Evolutionary conservation across 352 stramenopile genomes (phyloP).

Genomic region (Pythium myriotylum): DNA sequence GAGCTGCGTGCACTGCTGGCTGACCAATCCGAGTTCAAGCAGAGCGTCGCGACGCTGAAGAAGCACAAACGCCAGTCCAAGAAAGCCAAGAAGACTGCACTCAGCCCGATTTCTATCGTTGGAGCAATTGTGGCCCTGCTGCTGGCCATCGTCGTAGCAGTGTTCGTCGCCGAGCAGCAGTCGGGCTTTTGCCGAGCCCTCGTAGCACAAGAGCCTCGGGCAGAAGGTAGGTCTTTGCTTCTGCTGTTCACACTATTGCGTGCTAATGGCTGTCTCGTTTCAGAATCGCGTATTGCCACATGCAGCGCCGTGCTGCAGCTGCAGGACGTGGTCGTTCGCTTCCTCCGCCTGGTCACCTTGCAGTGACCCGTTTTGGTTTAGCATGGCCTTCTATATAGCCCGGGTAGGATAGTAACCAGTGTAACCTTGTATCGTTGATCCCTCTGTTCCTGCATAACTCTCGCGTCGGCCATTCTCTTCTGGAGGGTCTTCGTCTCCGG

Average conservation of each 20-base stretch:
- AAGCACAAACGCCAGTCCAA: conserved; percentile 47
- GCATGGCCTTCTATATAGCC: conserved; percentile 18
- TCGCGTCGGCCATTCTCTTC: not conserved
- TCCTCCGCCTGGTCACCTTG: conserved; percentile 8
- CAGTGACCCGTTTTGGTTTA: conserved; percentile 4
- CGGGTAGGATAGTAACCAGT: conserved; percentile 23
- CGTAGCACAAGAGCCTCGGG: conserved; percentile 5
- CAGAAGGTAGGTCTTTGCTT: conserved; percentile 30
- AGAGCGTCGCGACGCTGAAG: conserved; percentile 31
- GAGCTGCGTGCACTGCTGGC: conserved; percentile 34
- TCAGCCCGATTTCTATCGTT: conserved; percentile 31
- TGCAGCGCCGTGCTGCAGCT: conserved; percentile 20
- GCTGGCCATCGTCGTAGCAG: conserved; percentile 41
- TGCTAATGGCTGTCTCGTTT: not conserved
- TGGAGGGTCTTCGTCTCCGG: conserved; percentile 11
- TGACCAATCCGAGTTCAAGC: conserved; percentile 23
- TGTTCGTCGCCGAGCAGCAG: conserved; percentile 45
- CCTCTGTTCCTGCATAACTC: conserved; percentile 10
- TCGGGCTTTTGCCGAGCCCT: conserved; percentile 25
- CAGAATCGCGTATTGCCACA: conserved; percentile 13
- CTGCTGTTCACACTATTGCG: too few relatives aligned
- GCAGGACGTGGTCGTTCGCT: conserved; percentile 12
- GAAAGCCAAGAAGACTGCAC: conserved; percentile 18
- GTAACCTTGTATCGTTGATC: conserved; percentile 25
- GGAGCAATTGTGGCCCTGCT: conserved; percentile 40